Percentiles rank a stretch among this genome's conserved stretches.
phyloP scores from a whole-genome alignment of 1,284 basidiomycete genomes.

The Porogramme epimiltina region DNA sequence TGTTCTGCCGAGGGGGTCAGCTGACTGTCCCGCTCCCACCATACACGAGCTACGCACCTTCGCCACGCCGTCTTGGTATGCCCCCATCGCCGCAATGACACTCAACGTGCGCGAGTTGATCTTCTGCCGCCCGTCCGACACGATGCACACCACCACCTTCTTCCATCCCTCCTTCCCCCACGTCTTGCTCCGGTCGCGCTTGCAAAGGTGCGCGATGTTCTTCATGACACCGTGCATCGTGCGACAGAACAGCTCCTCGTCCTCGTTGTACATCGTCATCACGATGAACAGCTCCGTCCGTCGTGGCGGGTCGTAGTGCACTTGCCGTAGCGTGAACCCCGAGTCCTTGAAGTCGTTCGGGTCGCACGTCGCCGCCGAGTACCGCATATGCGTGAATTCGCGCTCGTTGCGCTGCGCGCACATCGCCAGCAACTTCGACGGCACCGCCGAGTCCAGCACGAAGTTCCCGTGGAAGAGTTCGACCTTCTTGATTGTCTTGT shows the following conservation, averaged over 20 bases:
- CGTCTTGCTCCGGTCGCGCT: conserved; percentile 82
- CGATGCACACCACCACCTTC: conserved; percentile 71
- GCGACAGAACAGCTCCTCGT: conserved; percentile 76
- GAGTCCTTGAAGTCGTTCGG: conserved; percentile 84
- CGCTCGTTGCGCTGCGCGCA: conserved; percentile 75
- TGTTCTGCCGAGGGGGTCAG: conserved; percentile 49
- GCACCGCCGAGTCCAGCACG: conserved; percentile 86
- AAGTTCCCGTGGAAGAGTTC: conserved; percentile 93
- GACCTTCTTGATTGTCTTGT: conserved; percentile 90
- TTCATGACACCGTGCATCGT: conserved; percentile 95
- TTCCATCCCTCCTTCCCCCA: conserved; percentile 99
- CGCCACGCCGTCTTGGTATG: conserved; percentile 85
- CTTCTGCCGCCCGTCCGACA: conserved; percentile 82
- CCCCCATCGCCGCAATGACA: conserved; percentile 85
- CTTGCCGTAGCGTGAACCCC: conserved; percentile 82
- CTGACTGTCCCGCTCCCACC: not conserved
- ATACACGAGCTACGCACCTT: conserved; percentile 54
- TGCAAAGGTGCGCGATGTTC: conserved; percentile 83
- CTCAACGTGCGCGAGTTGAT: conserved; percentile 86
- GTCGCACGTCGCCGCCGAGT: conserved; percentile 91
- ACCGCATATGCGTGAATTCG: conserved; percentile 95
- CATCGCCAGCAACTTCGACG: conserved; percentile 82
- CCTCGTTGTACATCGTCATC: conserved; percentile 83
- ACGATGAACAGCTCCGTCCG: conserved; percentile 84
- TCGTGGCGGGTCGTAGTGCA: conserved; percentile 82